Evolutionary conservation across 768 basidiomycete genomes (phyloP).

Genomic region (Cystobasidium onofrii): DNA sequence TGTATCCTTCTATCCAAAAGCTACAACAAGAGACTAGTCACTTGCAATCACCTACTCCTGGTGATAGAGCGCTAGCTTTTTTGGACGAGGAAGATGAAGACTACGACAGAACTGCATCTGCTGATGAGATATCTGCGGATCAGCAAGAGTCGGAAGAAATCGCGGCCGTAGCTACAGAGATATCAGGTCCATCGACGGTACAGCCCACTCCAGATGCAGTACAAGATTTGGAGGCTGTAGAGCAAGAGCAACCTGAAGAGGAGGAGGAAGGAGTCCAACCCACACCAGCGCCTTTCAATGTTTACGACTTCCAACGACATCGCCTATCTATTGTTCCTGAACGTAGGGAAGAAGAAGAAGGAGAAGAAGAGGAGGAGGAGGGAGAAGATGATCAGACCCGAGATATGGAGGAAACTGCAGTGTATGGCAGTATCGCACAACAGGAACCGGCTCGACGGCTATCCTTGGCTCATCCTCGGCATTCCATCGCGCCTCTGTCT

Average conservation of each 20-base stretch:
- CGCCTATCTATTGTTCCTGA: neutral
- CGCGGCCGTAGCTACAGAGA: neutral
- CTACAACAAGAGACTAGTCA: neutral
- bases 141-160: neutral
- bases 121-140: constrained; percentile 3
- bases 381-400: constrained; percentile 7
- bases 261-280: too few species aligned
- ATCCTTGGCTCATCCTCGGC: constrained; percentile 7
- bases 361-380: constrained; percentile 5
- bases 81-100: constrained; percentile 32
- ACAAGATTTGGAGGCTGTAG: too few species aligned
- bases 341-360: constrained; percentile 1
- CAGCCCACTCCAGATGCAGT: neutral
- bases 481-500: neutral
- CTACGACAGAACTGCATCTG: constrained; percentile 10
- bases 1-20: constrained; percentile 16
- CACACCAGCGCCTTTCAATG: neutral
- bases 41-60: constrained; percentile 16
- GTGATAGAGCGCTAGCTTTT: constrained; percentile 27
- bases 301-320: neutral
- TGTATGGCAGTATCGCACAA: constrained; percentile 30
- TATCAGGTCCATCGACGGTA: neutral
- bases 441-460: constrained; percentile 9
- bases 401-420: constrained; percentile 36
- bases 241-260: neutral